Evolutionary conservation across 2,329 filamentous ascomycete genomes (phyloP).

Genomic region (Colletotrichum lindemuthianum): DNA sequence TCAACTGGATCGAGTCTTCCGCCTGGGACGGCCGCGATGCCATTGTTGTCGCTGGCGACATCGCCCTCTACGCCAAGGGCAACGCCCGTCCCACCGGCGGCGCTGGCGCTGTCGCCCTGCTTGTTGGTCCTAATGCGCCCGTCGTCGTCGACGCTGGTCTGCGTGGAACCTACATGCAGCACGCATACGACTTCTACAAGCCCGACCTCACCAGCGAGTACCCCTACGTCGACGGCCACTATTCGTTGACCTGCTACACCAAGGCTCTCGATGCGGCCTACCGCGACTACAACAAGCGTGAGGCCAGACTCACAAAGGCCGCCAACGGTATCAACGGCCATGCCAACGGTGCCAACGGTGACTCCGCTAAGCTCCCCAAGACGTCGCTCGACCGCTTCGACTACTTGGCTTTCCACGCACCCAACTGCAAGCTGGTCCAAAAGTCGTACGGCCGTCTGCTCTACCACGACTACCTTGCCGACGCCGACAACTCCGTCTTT

Average conservation of each 20-base stretch:
- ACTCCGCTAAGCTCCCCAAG: conserved; percentile 56
- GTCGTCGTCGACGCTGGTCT: conserved; percentile 82
- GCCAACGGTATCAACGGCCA: conserved; percentile 64
- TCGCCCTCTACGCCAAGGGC: conserved; percentile 87
- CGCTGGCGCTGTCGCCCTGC: conserved; percentile 81
- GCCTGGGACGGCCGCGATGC: conserved; percentile 86
- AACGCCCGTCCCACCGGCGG: conserved; percentile 83
- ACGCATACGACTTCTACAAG: conserved; percentile 93
- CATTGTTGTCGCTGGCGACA: conserved; percentile 83
- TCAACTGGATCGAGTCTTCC: conserved; percentile 90
- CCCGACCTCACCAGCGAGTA: conserved; percentile 89
- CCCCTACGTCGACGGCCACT: conserved; percentile 85
- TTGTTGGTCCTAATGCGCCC: conserved; percentile 82
- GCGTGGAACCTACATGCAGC: conserved; percentile 82
- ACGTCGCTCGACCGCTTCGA: conserved; percentile 82
- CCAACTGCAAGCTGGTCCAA: conserved; percentile 86
- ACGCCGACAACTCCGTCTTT: conserved; percentile 75
- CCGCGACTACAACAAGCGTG: conserved; percentile 81
- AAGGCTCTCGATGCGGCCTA: conserved; percentile 84
- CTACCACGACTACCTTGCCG: conserved; percentile 84
- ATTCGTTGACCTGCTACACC: conserved; percentile 83
- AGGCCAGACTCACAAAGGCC: conserved; percentile 68
- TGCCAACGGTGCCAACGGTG: conserved; percentile 47
- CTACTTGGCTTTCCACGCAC: conserved; percentile 84
- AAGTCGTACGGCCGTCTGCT: conserved; percentile 87